Base-by-base conservation (phyloP, 768 basidiomycete species). In the Suillus ampliporus region DNA sequence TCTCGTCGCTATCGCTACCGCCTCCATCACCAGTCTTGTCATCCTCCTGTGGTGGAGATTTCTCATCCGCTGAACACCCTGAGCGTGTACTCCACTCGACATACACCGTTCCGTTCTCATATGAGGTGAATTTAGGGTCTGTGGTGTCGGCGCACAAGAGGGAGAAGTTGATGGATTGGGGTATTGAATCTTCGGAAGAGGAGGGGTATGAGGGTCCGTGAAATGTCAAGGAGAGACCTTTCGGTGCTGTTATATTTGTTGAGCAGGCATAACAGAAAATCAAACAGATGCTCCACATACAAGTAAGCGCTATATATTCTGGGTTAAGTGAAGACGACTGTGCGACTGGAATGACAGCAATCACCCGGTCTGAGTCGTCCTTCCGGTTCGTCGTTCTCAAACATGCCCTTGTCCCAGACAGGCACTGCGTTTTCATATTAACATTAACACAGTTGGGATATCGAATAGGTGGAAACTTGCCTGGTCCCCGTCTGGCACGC, bases 321-420 rank as follows among this genome's bases (percentile, higher is more conserved):
- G 76, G 67, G 11, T 70, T 58, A 31, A 76, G 71, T 41, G 60
- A 63, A 13, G 72, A 68, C 0, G 73, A 73, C 64, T 81, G 78
- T 10, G 87, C 90, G 35, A 95, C 69, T n/a, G 92, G 88, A 60
- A 95, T 86, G n/a, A 94, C 91, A 35, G 86, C 79, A 31, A 87
- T 79, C 68, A 95, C 75, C 57, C 91, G 83, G 65, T 91, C 89
- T 3, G 78, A 60, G 44, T 78, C 81, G 1, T 71, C 66, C 74
- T 90, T 92, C 67, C 78, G 67, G 68, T 94, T 93, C 38, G 80
- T 83, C 67, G 83, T 85, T 5, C 85, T 89, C 35, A 94, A 78
- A 76, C 94, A 96, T 54, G 87, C 90, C 68, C 88, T 81, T 53
- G 91, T 91, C 26, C 86, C 90, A 23, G 72, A 59, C 21, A 83